These are phyloP conservation scores for Pseudogymnoascus sp. DNA, from an alignment of 2,329 filamentous ascomycete genomes.

Conservation along the genomic window DNA sequence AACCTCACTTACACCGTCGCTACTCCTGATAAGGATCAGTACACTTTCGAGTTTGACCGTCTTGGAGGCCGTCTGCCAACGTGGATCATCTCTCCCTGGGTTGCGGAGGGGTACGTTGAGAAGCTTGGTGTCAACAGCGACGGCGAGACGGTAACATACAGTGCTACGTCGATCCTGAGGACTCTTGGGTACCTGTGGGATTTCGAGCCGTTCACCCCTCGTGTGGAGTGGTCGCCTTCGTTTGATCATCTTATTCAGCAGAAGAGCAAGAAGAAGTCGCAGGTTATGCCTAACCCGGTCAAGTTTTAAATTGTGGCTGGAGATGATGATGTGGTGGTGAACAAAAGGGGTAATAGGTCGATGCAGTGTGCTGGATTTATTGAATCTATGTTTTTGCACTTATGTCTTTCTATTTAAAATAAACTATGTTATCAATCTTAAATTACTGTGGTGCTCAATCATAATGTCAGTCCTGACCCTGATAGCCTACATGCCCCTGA, in stretches of 20 bases:
- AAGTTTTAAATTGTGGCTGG: not conserved
- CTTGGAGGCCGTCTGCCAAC: slow-evolving; percentile 36
- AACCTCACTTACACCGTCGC: slow-evolving; percentile 29
- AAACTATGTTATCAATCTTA: not conserved
- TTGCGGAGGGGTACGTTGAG: slow-evolving; percentile 34
- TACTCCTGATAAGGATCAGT: slow-evolving; percentile 28
- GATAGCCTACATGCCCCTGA: too few relatives aligned
- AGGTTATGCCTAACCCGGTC: not conserved
- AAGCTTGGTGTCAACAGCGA: slow-evolving; percentile 29
- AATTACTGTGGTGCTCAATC: not conserved
- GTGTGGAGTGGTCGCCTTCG: slow-evolving; percentile 9
- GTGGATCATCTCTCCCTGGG: slow-evolving; percentile 36
- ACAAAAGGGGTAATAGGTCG: not conserved
- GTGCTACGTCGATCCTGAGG: slow-evolving; percentile 33
- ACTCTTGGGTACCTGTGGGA: slow-evolving; percentile 35
- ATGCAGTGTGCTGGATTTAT: not conserved
- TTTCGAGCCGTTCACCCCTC: slow-evolving; percentile 4
- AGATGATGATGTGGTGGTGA: not conserved
- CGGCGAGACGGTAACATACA: slow-evolving; percentile 27
- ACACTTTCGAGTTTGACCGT: slow-evolving; percentile 34
- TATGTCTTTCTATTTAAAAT: not conserved
- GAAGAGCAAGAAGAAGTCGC: not conserved
- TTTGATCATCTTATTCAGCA: slow-evolving; percentile 8
- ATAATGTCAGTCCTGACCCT: not conserved
- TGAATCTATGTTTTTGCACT: not conserved